Conservation (phyloP, 495 filamentous ascomycete genomes). For the Platismatia glauca region DNA sequence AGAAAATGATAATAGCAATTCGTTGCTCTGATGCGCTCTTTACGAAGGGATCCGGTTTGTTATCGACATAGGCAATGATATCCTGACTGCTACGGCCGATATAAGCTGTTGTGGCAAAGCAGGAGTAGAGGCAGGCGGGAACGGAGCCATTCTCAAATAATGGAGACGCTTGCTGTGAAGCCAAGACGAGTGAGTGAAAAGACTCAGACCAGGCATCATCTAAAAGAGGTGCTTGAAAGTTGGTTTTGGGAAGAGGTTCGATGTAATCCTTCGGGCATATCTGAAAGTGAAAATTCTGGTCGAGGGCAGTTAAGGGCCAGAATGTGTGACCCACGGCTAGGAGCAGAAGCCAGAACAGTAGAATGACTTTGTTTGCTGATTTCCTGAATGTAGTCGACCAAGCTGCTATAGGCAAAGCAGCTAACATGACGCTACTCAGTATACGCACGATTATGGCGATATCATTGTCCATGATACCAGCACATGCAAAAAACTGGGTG, state of each 20-base stretch:
- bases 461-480: slow-evolving; percentile 3
- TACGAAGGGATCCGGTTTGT: neutral
- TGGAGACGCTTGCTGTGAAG: slow-evolving; percentile 5
- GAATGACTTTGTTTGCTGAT: slow-evolving; percentile 8
- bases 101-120: slow-evolving; percentile 12
- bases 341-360: slow-evolving; percentile 7
- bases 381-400: slow-evolving; percentile 12
- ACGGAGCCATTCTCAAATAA: neutral
- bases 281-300: slow-evolving; percentile 2
- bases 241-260: slow-evolving; percentile 2
- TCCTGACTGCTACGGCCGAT: slow-evolving; percentile 4
- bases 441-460: neutral
- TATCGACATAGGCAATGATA: neutral
- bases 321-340: slow-evolving; percentile 3
- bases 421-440: slow-evolving; percentile 8
- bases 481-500: slow-evolving; percentile 2
- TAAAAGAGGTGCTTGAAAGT: slow-evolving; percentile 6
- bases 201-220: slow-evolving; percentile 10
- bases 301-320: neutral
- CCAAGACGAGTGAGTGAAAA: slow-evolving; percentile 5
- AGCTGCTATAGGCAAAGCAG: slow-evolving; percentile 14
- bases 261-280: slow-evolving; percentile 4
- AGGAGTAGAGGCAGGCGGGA: slow-evolving; percentile 12
- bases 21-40: neutral
- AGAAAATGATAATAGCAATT: neutral